A percentile compares a stretch with the other conserved stretches of the same genome.
phyloP scores from a whole-genome alignment of 306 rosid genomes.

The Glycyrrhiza uralensis region DNA sequence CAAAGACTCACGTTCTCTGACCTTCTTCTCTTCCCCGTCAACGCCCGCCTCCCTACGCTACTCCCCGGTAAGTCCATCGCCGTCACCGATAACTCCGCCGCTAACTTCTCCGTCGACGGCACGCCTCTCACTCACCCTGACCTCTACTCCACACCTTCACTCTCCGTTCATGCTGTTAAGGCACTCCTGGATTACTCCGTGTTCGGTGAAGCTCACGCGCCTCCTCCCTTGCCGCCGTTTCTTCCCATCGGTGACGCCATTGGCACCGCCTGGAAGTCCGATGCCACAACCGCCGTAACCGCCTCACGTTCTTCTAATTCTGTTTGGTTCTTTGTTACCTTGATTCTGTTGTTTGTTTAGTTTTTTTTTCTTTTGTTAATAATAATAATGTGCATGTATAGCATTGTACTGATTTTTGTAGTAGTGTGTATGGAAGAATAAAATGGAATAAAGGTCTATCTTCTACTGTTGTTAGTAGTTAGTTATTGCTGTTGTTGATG shows the following conservation, averaged over 20 bases:
- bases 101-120: slow-evolving; percentile 55
- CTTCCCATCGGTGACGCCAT: background rate
- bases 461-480: too few relatives aligned
- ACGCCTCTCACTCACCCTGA: slow-evolving; percentile 45
- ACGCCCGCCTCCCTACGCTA: slow-evolving; percentile 66
- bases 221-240: background rate
- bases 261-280: background rate
- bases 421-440: too few relatives aligned
- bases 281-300: background rate
- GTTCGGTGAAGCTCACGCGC: slow-evolving; percentile 16
- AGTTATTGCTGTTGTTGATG: too few relatives aligned
- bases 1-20: slow-evolving; percentile 68
- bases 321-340: background rate
- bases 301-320: background rate
- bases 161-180: slow-evolving; percentile 54
- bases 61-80: slow-evolving; percentile 49
- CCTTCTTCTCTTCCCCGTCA: slow-evolving; percentile 50
- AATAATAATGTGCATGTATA: too few relatives aligned
- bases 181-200: slow-evolving; percentile 47
- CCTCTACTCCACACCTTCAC: slow-evolving; percentile 36
- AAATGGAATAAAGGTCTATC: too few relatives aligned
- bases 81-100: slow-evolving; percentile 43
- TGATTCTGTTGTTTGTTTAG: too few relatives aligned
- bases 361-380: too few relatives aligned
- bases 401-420: too few relatives aligned